Evolutionary conservation across 768 basidiomycete genomes (phyloP), one percentile per base, ranked within the genome.

Genomic region (Collybiopsis luxurians): DNA sequence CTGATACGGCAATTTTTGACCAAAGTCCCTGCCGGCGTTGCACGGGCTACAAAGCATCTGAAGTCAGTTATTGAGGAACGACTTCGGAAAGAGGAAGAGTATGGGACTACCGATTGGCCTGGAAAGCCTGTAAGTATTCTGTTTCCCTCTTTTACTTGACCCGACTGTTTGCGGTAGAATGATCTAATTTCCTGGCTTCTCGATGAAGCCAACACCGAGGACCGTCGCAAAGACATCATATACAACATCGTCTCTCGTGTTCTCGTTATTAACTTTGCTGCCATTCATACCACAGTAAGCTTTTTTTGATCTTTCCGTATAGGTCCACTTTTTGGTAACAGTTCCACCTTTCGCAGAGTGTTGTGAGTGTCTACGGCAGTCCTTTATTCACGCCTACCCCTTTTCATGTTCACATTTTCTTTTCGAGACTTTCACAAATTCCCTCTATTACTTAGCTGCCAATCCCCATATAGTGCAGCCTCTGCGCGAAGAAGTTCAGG

Each of bases 171-270:
- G 4, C 23, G 7, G 10, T 15, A 78, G 76, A 72, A 74, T 45
- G 75, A 78, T 55, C 47, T 76, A 24, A 55, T 79, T 2, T 67
- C 64, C 19, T 77, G 76, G 76, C 55, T 77, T 27, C 63, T 78
- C 46, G 74, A 79, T 28, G 62, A 63, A 2, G 68, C 67, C 2
- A 59, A 56, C 5, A 57, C 58, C 3, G 61, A 63, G 12, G 63
- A 72, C 17, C 57, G 59, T 2, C 61, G 64, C 13, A 61, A 72
- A 21, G 34, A 47, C 24, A 67, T 66, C 4, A 39, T 67, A 0
- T 52, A 63, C 2, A 61, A 66, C 1, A 53, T 76, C 13, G 63
- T 64, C 1, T 61, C 57, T 23, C 66, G 69, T 17, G 47, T 78
- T 2, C 68, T 79, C 24, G 60, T 68, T 19, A 52, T 73, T 27